These are phyloP conservation scores for Termitomyces sp. DNA, from an alignment of 768 basidiomycete genomes.

Conservation along the genomic window DNA sequence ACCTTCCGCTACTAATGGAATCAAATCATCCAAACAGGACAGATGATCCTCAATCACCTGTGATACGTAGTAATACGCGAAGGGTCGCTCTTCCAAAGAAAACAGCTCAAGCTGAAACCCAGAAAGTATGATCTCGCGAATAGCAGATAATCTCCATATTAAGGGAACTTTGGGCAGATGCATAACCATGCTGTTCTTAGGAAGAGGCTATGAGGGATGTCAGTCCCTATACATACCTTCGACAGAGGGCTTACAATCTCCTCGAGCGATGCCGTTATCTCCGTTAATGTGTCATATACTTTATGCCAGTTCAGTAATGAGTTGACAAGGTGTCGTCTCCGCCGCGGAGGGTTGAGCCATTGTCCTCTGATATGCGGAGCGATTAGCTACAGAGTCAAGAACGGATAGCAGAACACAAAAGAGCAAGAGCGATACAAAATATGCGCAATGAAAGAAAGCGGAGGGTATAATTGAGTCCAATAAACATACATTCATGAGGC, in stretches of 20 bases:
- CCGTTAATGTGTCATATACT: constrained; percentile 48
- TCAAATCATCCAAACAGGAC: constrained; percentile 48
- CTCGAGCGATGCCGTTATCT: constrained; percentile 30
- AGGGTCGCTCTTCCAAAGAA: constrained; percentile 59
- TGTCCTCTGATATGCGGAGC: constrained; percentile 56
- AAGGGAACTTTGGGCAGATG: constrained; percentile 49
- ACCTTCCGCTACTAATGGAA: constrained; percentile 40
- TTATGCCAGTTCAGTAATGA: constrained; percentile 65
- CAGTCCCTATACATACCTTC: constrained; percentile 2
- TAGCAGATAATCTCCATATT: constrained; percentile 56
- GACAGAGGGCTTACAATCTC: constrained; percentile 24
- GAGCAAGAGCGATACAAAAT: not conserved
- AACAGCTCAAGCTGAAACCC: constrained; percentile 81
- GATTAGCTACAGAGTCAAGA: constrained; percentile 43
- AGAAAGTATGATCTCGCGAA: constrained; percentile 69
- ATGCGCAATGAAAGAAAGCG: not conserved
- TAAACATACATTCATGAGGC: constrained; percentile 2
- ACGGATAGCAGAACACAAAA: constrained; percentile 5
- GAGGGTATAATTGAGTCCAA: not conserved
- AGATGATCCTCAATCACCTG: constrained; percentile 59
- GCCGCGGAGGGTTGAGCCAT: constrained; percentile 70
- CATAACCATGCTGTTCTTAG: constrained; percentile 32
- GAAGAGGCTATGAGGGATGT: constrained; percentile 26
- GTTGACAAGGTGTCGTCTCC: constrained; percentile 64
- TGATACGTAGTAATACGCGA: constrained; percentile 75